phyloP scores from a whole-genome alignment of 169 alveolate species.

The Plasmodium gaboni region DNA sequence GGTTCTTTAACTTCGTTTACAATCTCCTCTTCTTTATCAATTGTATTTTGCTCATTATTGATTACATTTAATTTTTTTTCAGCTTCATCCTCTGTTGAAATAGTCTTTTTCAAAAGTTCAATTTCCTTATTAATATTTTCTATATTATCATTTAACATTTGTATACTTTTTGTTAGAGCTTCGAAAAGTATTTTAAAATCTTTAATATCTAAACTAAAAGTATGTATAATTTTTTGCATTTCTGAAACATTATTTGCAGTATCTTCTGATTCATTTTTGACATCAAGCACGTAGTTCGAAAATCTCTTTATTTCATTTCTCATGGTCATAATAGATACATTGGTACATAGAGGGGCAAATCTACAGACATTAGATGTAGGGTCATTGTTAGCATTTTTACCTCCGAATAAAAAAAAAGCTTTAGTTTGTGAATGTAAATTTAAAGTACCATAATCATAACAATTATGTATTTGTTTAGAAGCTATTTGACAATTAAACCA shows the following conservation, averaged over 20 bases:
- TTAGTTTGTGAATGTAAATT: conserved; percentile 69
- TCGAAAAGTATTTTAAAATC: conserved; percentile 72
- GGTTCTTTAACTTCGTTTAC: background rate
- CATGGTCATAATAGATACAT: conserved; percentile 73
- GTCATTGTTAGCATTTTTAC: conserved; percentile 62
- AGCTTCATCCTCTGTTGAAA: conserved; percentile 6
- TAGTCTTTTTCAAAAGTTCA: conserved; percentile 5
- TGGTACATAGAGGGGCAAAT: conserved; percentile 76
- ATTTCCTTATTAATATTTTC: conserved; percentile 36
- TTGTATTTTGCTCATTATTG: background rate
- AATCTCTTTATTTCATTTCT: conserved; percentile 53
- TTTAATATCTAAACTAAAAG: conserved; percentile 60
- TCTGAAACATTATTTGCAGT: conserved; percentile 71
- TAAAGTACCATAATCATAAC: conserved; percentile 77
- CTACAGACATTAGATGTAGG: conserved; percentile 76
- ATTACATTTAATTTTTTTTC: background rate
- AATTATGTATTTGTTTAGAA: conserved; percentile 56
- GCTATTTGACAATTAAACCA: conserved; percentile 75
- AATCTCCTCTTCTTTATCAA: no score
- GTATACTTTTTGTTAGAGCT: conserved; percentile 61
- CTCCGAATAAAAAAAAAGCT: conserved; percentile 76
- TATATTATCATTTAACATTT: conserved; percentile 31
- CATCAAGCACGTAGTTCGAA: conserved; percentile 36
- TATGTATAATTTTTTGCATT: conserved; percentile 64
- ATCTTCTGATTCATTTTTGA: conserved; percentile 64